Percentiles rank a stretch among this genome's conserved stretches.
These are phyloP conservation scores for Borovskyia barvae DNA, from an alignment of 208 protist genomes.

Conservation along the genomic window DNA sequence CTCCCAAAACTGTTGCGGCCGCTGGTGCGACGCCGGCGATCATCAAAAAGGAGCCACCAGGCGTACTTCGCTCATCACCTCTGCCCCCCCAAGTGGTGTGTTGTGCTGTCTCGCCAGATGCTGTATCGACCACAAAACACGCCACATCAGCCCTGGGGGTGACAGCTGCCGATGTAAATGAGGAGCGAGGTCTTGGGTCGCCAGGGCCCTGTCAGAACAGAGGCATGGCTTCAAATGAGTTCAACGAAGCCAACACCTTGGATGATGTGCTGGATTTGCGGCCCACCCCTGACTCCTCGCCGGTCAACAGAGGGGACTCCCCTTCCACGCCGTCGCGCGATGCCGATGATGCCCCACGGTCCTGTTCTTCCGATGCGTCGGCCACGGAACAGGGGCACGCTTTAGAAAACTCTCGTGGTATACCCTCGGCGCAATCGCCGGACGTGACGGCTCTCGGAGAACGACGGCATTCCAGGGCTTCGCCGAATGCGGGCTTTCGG, in stretches of 20 bases:
- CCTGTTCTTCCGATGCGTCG: neutral
- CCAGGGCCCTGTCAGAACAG: neutral
- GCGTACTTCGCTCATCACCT: neutral
- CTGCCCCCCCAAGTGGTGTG: neutral
- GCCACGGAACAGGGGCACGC: neutral
- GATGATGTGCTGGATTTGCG: constrained; percentile 6
- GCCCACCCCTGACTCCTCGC: constrained; percentile 3
- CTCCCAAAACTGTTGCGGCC: neutral
- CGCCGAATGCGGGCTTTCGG: neutral
- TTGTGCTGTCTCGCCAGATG: neutral
- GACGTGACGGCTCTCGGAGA: constrained; percentile 2
- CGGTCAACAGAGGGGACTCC: neutral
- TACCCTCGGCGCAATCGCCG: no score
- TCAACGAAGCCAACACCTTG: neutral
- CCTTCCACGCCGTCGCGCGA: neutral
- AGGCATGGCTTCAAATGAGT: no score
- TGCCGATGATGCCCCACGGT: neutral
- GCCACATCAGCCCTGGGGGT: no score
- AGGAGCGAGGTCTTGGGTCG: neutral
- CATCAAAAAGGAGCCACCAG: no score
- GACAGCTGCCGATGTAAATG: no score
- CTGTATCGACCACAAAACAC: neutral
- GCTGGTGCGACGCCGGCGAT: neutral
- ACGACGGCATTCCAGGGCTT: neutral
- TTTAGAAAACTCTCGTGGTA: neutral